These are phyloP conservation scores for Kwoniella sp. DNA, from an alignment of 768 basidiomycete genomes.

Conservation along the genomic window DNA sequence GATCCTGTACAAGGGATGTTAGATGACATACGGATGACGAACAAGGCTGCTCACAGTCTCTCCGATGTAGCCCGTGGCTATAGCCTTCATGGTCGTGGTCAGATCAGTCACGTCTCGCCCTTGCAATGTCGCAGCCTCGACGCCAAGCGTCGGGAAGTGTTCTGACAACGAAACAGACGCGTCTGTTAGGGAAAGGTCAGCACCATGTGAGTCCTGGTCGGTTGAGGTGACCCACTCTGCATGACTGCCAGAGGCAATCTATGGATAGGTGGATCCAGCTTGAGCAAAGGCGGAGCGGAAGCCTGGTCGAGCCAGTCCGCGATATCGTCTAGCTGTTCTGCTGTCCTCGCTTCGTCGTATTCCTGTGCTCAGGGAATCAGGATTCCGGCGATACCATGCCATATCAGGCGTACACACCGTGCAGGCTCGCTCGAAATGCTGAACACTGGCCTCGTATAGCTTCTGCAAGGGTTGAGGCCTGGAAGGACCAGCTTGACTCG, in stretches of 20 bases:
- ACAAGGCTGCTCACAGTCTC: conserved; percentile 20
- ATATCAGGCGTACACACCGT: conserved; percentile 5
- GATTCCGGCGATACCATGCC: not conserved
- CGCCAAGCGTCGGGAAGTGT: too few species aligned
- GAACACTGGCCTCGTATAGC: conserved; percentile 16
- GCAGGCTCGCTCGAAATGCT: conserved; percentile 15
- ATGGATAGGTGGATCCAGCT: conserved; percentile 7
- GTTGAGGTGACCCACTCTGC: conserved; percentile 31
- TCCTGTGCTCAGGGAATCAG: conserved; percentile 5
- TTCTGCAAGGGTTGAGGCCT: conserved; percentile 12
- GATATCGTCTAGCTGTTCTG: conserved; percentile 38
- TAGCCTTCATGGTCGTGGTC: conserved; percentile 7
- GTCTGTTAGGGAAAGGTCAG: too few species aligned
- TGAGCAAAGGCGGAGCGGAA: conserved; percentile 13
- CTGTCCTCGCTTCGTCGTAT: conserved; percentile 19
- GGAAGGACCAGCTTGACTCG: conserved; percentile 24
- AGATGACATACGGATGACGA: not conserved
- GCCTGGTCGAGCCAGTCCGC: conserved; percentile 36
- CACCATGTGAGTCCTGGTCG: too few species aligned
- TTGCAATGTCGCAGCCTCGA: conserved; percentile 22
- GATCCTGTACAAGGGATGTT: not conserved
- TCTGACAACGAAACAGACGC: too few species aligned
- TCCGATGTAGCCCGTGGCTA: conserved; percentile 26
- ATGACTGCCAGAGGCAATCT: conserved; percentile 31
- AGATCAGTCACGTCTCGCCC: conserved; percentile 26